A percentile compares a stretch with the other conserved stretches of the same genome.
These are phyloP conservation scores for Neocallimastix lanati DNA, from an alignment of 192 early-diverging fungal species.

Conservation along the genomic window DNA sequence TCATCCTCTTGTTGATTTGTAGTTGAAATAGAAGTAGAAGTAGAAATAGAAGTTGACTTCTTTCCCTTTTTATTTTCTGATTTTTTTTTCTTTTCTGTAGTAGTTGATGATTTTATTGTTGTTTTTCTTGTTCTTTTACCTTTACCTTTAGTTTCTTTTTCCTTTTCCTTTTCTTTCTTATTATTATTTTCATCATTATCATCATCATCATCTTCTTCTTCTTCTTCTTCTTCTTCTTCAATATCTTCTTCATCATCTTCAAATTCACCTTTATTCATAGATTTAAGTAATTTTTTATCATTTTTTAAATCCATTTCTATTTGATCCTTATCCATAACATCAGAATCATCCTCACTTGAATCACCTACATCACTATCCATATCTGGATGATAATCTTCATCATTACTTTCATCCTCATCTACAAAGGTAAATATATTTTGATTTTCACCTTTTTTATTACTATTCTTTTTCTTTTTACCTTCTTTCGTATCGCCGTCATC, in stretches of 20 bases:
- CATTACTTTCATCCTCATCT: background rate
- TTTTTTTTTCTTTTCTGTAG: no score
- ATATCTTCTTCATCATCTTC: background rate
- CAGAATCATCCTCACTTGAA: background rate
- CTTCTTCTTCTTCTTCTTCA: no score
- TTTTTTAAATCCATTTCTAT: background rate
- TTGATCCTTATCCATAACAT: background rate
- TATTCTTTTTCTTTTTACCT: background rate
- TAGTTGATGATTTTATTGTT: no score
- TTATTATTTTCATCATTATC: background rate
- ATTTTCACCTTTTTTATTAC: background rate
- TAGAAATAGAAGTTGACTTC: no score
- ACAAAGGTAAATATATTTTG: background rate
- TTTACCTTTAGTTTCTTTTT: background rate
- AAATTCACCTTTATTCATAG: background rate
- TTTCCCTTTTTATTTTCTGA: no score
- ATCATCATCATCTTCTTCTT: background rate
- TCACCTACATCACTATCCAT: background rate
- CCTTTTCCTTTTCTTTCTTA: background rate
- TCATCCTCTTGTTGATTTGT: no score
- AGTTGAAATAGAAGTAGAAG: no score
- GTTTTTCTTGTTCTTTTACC: no score
- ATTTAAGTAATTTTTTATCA: background rate
- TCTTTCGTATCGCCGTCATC: background rate
- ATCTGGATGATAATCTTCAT: background rate